Base-by-base conservation (phyloP, 805 yeast genomes). In the Lachancea sp. region DNA sequence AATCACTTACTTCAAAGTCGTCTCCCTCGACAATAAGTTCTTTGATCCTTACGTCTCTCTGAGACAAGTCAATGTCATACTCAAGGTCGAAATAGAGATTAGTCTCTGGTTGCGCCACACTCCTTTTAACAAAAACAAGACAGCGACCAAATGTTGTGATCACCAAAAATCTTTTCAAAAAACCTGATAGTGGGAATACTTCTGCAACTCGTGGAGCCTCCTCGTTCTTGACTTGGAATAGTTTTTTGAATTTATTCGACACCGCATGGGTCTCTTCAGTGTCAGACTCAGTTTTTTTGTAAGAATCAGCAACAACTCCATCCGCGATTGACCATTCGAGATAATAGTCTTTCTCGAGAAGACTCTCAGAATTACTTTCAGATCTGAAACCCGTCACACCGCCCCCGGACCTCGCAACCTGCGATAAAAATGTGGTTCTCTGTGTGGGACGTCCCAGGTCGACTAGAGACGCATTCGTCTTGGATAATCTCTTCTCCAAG, bases 91-190 rank as follows among this genome's bases (percentile, higher is more conserved):
- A 70, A 7, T 65, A 68, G 17, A 66, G 63, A 9, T 60, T 63
- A 10, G 64, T 45, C 18, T 53, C 54, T 2, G 52, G 42, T 2
- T 58, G 62, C 31, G 54, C 55, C 45, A 67, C 74, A 35, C 63
- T 67, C 27, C 73, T 63, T 52, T 66, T 63, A 1, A 53, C 58
- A 49, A 84, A 77, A 1, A 83, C 56, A 47, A 85, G 60, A 0
- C 76, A 78, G 39, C 90, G 68, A 1, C 89, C 91, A 56, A 73
- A 73, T 1, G 78, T 70, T 1, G 90, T 84, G 0, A 82, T 66
- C 12, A 83, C 51, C 47, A 82, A 53, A 1, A 81, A 72, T 50
- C 85, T 73, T 9, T 70, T 68, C 45, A 69, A 61, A 42, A 67
- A 67, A 37, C 66, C 71, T 6, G 71, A 75, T 8, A 42, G 44